Conservation (phyloP, 73 alveolate genomes). For the Tetrahymena elliotti region DNA sequence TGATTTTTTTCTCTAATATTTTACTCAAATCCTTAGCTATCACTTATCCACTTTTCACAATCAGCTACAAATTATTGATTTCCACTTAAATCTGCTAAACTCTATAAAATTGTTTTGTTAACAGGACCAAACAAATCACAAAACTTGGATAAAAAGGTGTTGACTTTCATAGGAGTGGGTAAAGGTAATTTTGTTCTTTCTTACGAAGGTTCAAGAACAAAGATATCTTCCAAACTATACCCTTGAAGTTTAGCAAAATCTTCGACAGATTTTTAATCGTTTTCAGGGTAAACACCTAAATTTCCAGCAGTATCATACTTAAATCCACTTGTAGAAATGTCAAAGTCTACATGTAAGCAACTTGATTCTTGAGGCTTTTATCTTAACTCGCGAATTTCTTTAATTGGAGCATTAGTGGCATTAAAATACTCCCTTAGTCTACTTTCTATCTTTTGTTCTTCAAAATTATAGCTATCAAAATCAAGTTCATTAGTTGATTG, state of each 20-base stretch:
- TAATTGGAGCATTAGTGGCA: slow-evolving; percentile 31
- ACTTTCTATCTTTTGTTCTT: background rate
- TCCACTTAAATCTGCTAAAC: slow-evolving; percentile 31
- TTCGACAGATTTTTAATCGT: slow-evolving; percentile 21
- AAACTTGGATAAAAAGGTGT: slow-evolving; percentile 49
- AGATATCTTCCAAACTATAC: slow-evolving; percentile 33
- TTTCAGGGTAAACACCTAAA: slow-evolving; percentile 67
- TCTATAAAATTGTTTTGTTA: slow-evolving; percentile 41
- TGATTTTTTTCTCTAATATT: slow-evolving; percentile 18
- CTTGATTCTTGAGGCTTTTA: slow-evolving; percentile 48
- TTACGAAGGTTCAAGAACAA: slow-evolving; percentile 16
- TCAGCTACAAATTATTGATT: slow-evolving; percentile 29
- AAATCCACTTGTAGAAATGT: slow-evolving; percentile 4
- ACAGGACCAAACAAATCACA: slow-evolving; percentile 66
- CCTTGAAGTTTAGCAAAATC: slow-evolving; percentile 42
- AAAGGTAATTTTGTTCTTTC: slow-evolving; percentile 44
- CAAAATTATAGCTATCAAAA: background rate
- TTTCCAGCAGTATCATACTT: slow-evolving; percentile 56
- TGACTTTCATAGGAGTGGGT: slow-evolving; percentile 56
- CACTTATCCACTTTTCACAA: slow-evolving; percentile 9
- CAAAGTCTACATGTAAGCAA: slow-evolving; percentile 39
- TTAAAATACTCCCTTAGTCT: slow-evolving; percentile 6
- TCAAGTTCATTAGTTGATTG: background rate
- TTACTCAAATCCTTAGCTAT: background rate
- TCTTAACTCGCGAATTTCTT: slow-evolving; percentile 59